Evolutionary conservation across 2,329 filamentous ascomycete genomes (phyloP).

Genomic region (Calonectria pteridis): DNA sequence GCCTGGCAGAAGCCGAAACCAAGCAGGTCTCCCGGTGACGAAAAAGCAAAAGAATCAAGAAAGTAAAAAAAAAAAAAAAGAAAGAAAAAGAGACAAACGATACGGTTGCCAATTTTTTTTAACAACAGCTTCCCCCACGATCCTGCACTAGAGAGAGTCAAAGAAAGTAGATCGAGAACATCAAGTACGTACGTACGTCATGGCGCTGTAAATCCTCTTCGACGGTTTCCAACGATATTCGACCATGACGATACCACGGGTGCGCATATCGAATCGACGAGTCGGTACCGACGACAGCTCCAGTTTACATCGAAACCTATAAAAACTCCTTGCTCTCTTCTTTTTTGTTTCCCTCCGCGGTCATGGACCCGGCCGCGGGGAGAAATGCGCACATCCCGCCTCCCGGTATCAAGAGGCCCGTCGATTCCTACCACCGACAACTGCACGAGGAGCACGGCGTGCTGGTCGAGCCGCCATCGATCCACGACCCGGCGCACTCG

Average conservation of each 20-base stretch:
- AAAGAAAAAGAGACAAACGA: neutral
- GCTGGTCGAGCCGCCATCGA: slow-evolving; percentile 29
- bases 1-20: slow-evolving; percentile 19
- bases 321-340: neutral
- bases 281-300: slow-evolving; percentile 25
- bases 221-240: neutral
- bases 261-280: slow-evolving; percentile 16
- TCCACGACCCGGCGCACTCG: slow-evolving; percentile 7
- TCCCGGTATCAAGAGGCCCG: slow-evolving; percentile 37
- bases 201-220: slow-evolving; percentile 17
- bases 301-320: neutral
- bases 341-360: slow-evolving; percentile 53
- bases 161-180: slow-evolving; percentile 3
- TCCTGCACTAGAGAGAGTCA: neutral
- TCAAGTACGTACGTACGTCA: neutral
- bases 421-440: slow-evolving; percentile 45
- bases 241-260: slow-evolving; percentile 25
- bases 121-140: neutral
- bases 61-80: neutral
- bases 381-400: slow-evolving; percentile 34
- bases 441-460: slow-evolving; percentile 43
- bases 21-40: slow-evolving; percentile 11
- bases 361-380: slow-evolving; percentile 39
- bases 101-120: neutral
- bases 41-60: slow-evolving; percentile 5